These are phyloP conservation scores for Colletotrichum brevisporum DNA, from an alignment of 2,329 filamentous ascomycete species.

Conservation along the genomic window DNA sequence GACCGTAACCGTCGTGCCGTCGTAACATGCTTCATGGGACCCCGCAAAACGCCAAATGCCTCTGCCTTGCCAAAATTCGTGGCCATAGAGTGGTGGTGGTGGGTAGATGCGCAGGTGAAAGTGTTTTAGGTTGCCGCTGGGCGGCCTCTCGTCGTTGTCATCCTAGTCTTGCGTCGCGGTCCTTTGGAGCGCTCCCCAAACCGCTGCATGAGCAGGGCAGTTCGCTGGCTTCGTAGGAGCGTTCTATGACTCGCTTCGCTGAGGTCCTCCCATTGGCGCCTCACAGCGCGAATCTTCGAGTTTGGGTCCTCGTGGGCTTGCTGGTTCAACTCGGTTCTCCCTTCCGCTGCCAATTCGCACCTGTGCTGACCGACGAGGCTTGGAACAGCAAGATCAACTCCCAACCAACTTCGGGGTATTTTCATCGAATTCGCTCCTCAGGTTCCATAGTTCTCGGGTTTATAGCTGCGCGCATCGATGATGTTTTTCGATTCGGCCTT, in stretches of 20 bases:
- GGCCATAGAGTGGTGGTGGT: not conserved
- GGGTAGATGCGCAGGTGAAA: not conserved
- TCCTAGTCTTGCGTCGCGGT: not conserved
- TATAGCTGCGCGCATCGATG: conserved; percentile 23
- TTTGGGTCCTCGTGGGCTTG: not conserved
- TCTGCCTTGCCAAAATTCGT: conserved; percentile 6
- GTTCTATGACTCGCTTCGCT: conserved; percentile 20
- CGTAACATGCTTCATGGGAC: conserved; percentile 13
- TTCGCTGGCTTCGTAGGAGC: conserved; percentile 3
- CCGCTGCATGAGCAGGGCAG: not conserved
- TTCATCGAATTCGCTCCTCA: not conserved
- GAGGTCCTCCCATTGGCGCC: not conserved
- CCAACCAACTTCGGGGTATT: not conserved
- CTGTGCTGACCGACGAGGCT: not conserved
- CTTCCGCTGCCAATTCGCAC: not conserved
- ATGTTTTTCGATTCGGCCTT: conserved; percentile 34
- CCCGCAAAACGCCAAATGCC: conserved; percentile 19
- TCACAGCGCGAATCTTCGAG: not conserved
- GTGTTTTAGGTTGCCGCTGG: conserved; percentile 4
- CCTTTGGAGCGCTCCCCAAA: conserved; percentile 3
- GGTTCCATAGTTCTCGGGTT: conserved; percentile 14
- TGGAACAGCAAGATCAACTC: not conserved
- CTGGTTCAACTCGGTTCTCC: conserved; percentile 3
- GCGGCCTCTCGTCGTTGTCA: conserved; percentile 6
- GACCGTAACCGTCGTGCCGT: conserved; percentile 23